These are phyloP conservation scores for Mycosphaerella sp. DNA, from an alignment of 2,329 filamentous ascomycete genomes.

Conservation along the genomic window DNA sequence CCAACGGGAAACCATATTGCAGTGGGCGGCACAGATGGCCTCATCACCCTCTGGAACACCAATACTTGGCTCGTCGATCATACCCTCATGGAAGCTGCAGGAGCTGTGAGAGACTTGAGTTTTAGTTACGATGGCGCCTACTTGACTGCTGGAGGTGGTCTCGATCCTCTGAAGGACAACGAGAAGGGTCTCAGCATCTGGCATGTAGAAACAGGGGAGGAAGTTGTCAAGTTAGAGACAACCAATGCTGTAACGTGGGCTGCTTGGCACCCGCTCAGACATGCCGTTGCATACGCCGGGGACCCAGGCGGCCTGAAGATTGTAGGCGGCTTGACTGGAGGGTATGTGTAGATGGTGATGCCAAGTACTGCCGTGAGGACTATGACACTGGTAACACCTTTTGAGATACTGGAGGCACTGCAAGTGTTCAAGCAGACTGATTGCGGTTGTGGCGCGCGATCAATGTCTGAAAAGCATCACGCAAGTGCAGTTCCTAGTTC, in stretches of 20 bases:
- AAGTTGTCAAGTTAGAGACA: conserved; percentile 66
- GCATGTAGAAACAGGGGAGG: conserved; percentile 68
- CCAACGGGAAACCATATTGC: conserved; percentile 66
- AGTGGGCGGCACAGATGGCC: conserved; percentile 67
- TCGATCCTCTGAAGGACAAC: conserved; percentile 48
- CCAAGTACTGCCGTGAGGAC: too few species aligned
- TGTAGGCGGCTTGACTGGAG: conserved; percentile 42
- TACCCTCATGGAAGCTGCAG: conserved; percentile 62
- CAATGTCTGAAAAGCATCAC: too few species aligned
- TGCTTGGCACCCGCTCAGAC: conserved; percentile 69
- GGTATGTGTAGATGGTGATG: conserved; percentile 3
- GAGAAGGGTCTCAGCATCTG: conserved; percentile 63
- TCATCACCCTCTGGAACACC: conserved; percentile 73
- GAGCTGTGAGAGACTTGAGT: conserved; percentile 62
- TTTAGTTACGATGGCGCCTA: conserved; percentile 76
- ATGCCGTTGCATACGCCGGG: conserved; percentile 64
- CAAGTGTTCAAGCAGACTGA: too few species aligned
- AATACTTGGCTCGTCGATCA: conserved; percentile 69
- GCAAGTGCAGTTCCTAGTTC: too few species aligned
- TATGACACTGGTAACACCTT: too few species aligned
- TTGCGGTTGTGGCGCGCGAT: too few species aligned
- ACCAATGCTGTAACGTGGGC: conserved; percentile 59
- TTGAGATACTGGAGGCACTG: too few species aligned
- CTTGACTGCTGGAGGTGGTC: conserved; percentile 59
- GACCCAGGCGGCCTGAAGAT: conserved; percentile 65